Conservation (phyloP, 2,329 filamentous ascomycete species). For the Cladosporium cucumerinum region DNA sequence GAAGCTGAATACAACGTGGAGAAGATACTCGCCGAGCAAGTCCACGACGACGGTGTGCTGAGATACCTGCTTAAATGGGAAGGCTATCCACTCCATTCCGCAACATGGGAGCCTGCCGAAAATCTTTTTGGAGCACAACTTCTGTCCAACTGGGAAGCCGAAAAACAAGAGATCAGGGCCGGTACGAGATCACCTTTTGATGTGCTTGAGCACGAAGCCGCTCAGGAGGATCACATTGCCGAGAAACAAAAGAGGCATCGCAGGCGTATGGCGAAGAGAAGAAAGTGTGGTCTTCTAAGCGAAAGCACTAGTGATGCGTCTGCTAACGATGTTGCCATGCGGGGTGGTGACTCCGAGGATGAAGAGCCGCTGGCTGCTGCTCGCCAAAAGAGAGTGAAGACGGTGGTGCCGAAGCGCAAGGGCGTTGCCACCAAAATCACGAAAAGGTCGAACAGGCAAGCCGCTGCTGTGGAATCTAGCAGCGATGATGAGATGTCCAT, state of each 20-base stretch:
- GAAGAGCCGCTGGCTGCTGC: background rate
- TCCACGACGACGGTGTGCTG: constrained; percentile 10
- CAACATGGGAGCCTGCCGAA: constrained; percentile 32
- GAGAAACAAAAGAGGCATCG: constrained; percentile 17
- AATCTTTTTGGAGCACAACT: constrained; percentile 20
- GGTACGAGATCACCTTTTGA: constrained; percentile 23
- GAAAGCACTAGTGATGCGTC: constrained; percentile 17
- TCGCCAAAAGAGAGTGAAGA: background rate
- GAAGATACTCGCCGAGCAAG: constrained; percentile 28
- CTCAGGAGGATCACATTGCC: constrained; percentile 14
- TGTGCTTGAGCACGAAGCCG: constrained; percentile 22
- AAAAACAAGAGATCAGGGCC: constrained; percentile 16
- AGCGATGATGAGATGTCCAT: constrained; percentile 1
- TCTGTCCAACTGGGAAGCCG: constrained; percentile 24
- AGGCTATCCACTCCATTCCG: constrained; percentile 27
- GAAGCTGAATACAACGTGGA: constrained; percentile 31
- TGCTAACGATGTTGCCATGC: constrained; percentile 16
- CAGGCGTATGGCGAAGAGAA: constrained; percentile 29
- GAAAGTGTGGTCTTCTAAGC: constrained; percentile 18
- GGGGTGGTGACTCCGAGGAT: constrained; percentile 13
- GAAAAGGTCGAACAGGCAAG: background rate
- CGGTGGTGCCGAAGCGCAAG: constrained; percentile 19
- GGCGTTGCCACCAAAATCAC: constrained; percentile 24
- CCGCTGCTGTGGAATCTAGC: constrained; percentile 6
- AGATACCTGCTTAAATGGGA: constrained; percentile 34